Evolutionary conservation across 2,329 filamentous ascomycete species (phyloP).

Genomic region (Epichloe elymi): DNA sequence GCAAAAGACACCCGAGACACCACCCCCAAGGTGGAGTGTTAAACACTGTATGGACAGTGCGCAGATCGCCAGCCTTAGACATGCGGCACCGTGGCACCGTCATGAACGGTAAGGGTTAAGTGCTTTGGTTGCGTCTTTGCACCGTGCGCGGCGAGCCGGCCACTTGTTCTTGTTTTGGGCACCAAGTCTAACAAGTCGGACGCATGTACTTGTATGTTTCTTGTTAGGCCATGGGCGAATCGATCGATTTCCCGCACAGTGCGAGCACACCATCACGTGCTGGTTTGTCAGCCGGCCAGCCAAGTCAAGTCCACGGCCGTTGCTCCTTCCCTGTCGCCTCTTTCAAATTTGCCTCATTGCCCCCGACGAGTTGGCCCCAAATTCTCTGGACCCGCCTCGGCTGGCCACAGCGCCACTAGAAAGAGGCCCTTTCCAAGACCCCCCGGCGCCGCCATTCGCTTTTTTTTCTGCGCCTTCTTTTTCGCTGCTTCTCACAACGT

Average conservation of each 20-base stretch:
- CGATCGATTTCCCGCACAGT: slow-evolving; percentile 6
- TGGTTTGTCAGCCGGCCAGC: slow-evolving; percentile 1
- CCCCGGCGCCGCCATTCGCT: slow-evolving; percentile 16
- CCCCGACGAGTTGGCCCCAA: no score
- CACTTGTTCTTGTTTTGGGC: no score
- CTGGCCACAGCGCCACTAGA: neutral
- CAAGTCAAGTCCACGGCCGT: slow-evolving; percentile 1
- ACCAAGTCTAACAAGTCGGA: no score
- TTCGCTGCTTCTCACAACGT: slow-evolving; percentile 26
- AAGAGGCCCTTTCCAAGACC: neutral
- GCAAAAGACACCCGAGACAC: no score
- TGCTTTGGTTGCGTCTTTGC: no score
- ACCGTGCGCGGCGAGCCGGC: no score
- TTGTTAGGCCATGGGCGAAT: neutral
- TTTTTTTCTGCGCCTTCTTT: slow-evolving; percentile 22
- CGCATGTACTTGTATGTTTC: no score
- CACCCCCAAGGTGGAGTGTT: no score
- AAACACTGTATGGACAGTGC: no score
- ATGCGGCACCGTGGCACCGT: no score
- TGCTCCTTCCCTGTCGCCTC: slow-evolving; percentile 1
- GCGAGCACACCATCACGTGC: neutral
- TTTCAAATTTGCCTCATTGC: neutral
- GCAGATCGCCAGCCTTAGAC: no score
- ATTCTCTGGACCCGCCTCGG: neutral
- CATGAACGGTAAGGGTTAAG: no score